Conservation (phyloP, 768 basidiomycete species). For the Serendipita sp. region DNA sequence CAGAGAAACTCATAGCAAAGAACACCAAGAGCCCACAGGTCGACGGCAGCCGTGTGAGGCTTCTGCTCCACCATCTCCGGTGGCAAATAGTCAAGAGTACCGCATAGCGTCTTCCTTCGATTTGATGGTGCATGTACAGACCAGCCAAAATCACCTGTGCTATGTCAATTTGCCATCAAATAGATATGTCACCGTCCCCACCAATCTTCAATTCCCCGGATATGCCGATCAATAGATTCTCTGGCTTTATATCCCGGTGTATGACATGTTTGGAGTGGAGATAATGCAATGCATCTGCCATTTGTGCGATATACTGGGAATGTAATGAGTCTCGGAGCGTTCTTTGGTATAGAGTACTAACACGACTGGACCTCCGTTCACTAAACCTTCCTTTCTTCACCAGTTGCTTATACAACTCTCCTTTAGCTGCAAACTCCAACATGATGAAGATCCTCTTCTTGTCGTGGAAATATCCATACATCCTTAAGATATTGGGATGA, state of each 20-base stretch:
- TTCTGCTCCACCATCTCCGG: constrained; percentile 96
- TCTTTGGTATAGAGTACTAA: constrained; percentile 15
- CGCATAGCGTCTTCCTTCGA: constrained; percentile 72
- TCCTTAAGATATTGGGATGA: constrained; percentile 83
- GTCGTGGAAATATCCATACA: constrained; percentile 98
- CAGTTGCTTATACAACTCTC: constrained; percentile 93
- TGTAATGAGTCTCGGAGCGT: background rate
- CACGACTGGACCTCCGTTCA: constrained; percentile 63
- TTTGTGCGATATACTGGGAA: constrained; percentile 79
- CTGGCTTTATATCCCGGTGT: constrained; percentile 97
- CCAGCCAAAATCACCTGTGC: background rate
- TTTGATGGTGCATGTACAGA: constrained; percentile 3
- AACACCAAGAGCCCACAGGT: constrained; percentile 96
- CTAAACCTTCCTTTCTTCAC: constrained; percentile 73
- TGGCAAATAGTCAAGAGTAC: constrained; percentile 90
- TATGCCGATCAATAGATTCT: constrained; percentile 85
- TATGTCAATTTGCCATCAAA: background rate
- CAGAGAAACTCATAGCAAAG: constrained; percentile 87
- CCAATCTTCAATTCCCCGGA: constrained; percentile 96
- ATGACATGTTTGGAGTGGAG: constrained; percentile 94
- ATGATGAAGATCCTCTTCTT: constrained; percentile 94
- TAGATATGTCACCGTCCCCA: constrained; percentile 18
- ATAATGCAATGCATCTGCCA: constrained; percentile 90
- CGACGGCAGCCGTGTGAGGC: constrained; percentile 81
- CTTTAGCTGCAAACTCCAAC: constrained; percentile 94